Percentiles rank a stretch among this genome's conserved stretches.
phyloP scores from a whole-genome alignment of 2,329 filamentous ascomycete species.

The Aspergillus costaricaensis region DNA sequence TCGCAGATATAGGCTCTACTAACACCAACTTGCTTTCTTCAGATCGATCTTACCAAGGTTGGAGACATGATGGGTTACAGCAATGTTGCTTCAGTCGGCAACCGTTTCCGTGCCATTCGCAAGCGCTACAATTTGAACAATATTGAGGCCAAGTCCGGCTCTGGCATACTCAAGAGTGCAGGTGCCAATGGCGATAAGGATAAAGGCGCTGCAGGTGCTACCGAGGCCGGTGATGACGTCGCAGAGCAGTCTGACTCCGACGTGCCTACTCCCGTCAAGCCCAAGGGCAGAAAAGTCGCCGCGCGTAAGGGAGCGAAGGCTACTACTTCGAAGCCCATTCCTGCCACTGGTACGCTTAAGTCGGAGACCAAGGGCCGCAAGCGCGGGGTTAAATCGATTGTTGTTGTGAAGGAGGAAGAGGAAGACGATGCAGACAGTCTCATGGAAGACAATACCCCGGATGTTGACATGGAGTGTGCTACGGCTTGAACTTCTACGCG shows the following conservation, averaged over 20 bases:
- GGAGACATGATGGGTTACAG: conserved; percentile 28
- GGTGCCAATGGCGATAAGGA: not conserved
- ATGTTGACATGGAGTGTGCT: not conserved
- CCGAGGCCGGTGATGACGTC: not conserved
- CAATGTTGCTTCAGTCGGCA: conserved; percentile 30
- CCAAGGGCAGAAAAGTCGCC: conserved; percentile 11
- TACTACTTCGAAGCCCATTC: conserved; percentile 20
- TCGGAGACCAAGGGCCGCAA: conserved; percentile 1
- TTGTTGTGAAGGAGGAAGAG: not conserved
- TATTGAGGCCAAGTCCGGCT: conserved; percentile 17
- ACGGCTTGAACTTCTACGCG: not conserved
- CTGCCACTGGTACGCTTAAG: conserved; percentile 15
- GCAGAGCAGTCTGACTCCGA: not conserved
- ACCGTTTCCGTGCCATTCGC: conserved; percentile 29
- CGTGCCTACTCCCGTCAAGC: not conserved
- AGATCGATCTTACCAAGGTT: conserved; percentile 33
- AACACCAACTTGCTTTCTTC: not conserved
- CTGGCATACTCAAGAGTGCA: not conserved
- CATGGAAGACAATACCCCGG: not conserved
- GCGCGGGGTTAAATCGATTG: not conserved
- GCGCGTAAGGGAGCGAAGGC: conserved; percentile 23
- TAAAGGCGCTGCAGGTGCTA: not conserved
- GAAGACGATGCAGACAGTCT: not conserved
- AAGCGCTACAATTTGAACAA: conserved; percentile 28
- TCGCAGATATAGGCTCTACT: not conserved